These are phyloP conservation scores for Carex cristatella DNA, from an alignment of 176 grass and related monocot species.

Conservation along the genomic window DNA sequence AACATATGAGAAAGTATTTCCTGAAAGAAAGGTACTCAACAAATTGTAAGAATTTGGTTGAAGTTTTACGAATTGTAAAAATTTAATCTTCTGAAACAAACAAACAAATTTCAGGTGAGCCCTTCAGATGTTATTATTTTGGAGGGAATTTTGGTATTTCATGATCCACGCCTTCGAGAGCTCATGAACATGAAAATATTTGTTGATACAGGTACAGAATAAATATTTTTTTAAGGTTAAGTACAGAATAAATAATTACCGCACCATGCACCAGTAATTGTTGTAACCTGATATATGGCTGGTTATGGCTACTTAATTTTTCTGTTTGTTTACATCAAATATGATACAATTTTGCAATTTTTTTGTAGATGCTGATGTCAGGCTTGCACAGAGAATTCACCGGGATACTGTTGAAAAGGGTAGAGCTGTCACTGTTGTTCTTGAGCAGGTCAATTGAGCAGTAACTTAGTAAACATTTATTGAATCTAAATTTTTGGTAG, in stretches of 20 bases:
- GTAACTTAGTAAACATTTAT: neutral
- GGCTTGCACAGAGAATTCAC: slow-evolving; percentile 72
- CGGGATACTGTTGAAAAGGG: slow-evolving; percentile 94
- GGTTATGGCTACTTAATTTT: slow-evolving; percentile 13
- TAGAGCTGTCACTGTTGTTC: slow-evolving; percentile 71
- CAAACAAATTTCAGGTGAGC: slow-evolving; percentile 59
- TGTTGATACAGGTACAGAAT: slow-evolving; percentile 77
- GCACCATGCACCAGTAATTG: neutral
- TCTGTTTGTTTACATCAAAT: slow-evolving; percentile 3
- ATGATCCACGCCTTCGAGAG: slow-evolving; percentile 73
- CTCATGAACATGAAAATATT: slow-evolving; percentile 99
- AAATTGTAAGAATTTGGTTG: slow-evolving; percentile 42
- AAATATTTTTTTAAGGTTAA: neutral
- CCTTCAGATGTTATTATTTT: slow-evolving; percentile 96
- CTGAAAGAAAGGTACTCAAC: slow-evolving; percentile 36
- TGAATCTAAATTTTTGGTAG: neutral
- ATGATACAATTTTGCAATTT: slow-evolving; percentile 13
- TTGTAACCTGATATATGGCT: neutral
- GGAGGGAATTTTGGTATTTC: slow-evolving; percentile 91
- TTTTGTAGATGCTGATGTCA: slow-evolving; percentile 75
- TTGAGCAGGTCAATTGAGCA: slow-evolving; percentile 72
- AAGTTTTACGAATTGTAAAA: neutral
- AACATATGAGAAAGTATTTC: slow-evolving; percentile 41
- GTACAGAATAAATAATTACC: slow-evolving; percentile 24
- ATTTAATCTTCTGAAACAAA: slow-evolving; percentile 7